Conservation (phyloP, 352 stramenopile genomes). For the Globisporangium mamillatum region DNA sequence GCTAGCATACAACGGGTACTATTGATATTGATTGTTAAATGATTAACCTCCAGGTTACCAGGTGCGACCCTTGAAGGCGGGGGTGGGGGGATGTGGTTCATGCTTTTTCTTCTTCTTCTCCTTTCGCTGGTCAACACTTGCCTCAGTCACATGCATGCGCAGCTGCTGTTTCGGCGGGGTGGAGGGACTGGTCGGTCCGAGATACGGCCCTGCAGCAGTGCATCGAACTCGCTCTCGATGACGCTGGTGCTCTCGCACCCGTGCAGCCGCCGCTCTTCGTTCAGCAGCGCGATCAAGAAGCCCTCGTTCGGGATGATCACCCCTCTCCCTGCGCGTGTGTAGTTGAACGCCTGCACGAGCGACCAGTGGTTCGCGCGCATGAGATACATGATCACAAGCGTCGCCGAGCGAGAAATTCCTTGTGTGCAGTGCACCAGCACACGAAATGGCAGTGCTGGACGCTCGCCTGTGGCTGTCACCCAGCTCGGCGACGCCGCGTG, state of each 20-base stretch:
- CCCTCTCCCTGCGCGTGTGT: slow-evolving; percentile 36
- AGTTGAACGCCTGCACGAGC: slow-evolving; percentile 64
- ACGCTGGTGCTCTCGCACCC: slow-evolving; percentile 40
- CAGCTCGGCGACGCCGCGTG: slow-evolving; percentile 2
- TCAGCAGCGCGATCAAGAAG: slow-evolving; percentile 46
- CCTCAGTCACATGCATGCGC: slow-evolving; percentile 15
- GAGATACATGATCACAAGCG: slow-evolving; percentile 66
- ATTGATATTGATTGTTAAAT: not conserved
- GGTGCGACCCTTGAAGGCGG: too few relatives aligned
- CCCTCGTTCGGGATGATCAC: slow-evolving; percentile 64
- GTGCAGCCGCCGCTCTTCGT: slow-evolving; percentile 50
- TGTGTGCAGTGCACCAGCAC: slow-evolving; percentile 76
- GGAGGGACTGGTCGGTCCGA: slow-evolving; percentile 18
- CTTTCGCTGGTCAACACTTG: not conserved
- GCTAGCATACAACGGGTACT: not conserved
- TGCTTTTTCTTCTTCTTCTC: not conserved
- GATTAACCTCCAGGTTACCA: not conserved
- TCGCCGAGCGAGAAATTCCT: slow-evolving; percentile 66
- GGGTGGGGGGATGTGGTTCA: not conserved
- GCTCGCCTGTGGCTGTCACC: slow-evolving; percentile 8
- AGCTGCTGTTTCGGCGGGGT: slow-evolving; percentile 2
- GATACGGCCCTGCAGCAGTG: slow-evolving; percentile 39
- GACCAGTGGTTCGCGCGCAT: slow-evolving; percentile 59
- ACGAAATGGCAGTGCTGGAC: slow-evolving; percentile 24
- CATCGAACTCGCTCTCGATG: slow-evolving; percentile 45